phyloP scores from a whole-genome alignment of 345 rosid genomes.

The Capsella bursapastoris region DNA sequence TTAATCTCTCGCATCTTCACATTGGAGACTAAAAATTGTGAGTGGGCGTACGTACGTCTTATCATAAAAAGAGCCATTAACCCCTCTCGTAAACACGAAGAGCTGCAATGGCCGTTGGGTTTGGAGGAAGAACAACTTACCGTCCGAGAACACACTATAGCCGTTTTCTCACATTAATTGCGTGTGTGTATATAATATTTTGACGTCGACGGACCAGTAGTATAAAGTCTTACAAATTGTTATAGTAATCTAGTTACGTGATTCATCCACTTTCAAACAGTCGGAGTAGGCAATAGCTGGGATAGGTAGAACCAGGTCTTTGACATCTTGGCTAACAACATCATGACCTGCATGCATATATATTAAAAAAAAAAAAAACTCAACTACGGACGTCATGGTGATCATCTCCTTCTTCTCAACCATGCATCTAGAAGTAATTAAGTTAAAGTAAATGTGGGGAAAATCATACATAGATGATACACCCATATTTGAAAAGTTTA shows the following conservation, averaged over 20 bases:
- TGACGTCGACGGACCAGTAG: neutral
- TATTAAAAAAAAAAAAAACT: neutral
- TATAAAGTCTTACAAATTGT: neutral
- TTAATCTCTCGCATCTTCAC: neutral
- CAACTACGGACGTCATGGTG: neutral
- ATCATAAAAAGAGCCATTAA: neutral
- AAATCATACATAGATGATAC: neutral
- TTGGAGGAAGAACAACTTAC: slow-evolving; percentile 38
- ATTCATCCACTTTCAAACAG: slow-evolving; percentile 1
- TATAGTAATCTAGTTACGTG: slow-evolving; percentile 18
- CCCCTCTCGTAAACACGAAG: slow-evolving; percentile 32
- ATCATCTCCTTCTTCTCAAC: neutral
- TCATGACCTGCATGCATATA: neutral
- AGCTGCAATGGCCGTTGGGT: slow-evolving; percentile 42
- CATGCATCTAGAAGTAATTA: neutral
- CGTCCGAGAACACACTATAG: slow-evolving; percentile 29
- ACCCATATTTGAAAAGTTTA: neutral
- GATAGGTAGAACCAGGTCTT: slow-evolving; percentile 10
- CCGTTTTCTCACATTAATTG: slow-evolving; percentile 14
- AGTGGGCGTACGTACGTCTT: neutral
- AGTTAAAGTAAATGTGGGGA: neutral
- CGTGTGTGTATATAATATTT: neutral
- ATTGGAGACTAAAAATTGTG: neutral
- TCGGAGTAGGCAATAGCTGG: slow-evolving; percentile 15
- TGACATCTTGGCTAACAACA: slow-evolving; percentile 8